Percentiles rank a stretch among this genome's conserved stretches.
Conservation (phyloP, 202 grass and related monocot species). For the Schoenoplectus triqueter region DNA sequence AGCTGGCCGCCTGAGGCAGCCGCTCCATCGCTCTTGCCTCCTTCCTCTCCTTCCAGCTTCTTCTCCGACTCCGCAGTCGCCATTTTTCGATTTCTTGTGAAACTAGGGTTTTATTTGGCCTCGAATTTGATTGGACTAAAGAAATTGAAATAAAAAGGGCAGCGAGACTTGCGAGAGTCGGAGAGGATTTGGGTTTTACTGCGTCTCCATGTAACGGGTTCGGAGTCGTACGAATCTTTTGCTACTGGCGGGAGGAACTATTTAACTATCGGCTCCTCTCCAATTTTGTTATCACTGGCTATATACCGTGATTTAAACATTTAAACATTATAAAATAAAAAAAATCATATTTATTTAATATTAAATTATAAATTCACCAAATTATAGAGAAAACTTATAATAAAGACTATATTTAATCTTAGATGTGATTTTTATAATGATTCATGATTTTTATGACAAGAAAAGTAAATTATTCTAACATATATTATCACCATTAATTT, state of each 20-base stretch:
- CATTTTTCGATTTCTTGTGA: slow-evolving; percentile 9
- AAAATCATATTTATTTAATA: too few relatives aligned
- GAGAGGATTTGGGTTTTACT: slow-evolving; percentile 16
- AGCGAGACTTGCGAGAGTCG: background rate
- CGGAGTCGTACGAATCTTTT: background rate
- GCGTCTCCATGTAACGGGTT: slow-evolving; percentile 6
- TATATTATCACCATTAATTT: too few relatives aligned
- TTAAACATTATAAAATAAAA: too few relatives aligned
- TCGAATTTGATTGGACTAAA: slow-evolving; percentile 20
- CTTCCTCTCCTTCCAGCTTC: slow-evolving; percentile 39
- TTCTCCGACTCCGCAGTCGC: slow-evolving; percentile 46
- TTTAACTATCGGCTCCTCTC: slow-evolving; percentile 19
- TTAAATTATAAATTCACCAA: too few relatives aligned
- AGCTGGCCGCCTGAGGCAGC: slow-evolving; percentile 58
- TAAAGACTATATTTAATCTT: too few relatives aligned
- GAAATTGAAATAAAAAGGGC: slow-evolving; percentile 22
- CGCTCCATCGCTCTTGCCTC: background rate
- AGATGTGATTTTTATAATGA: too few relatives aligned
- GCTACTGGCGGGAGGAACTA: slow-evolving; percentile 35
- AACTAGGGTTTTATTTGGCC: slow-evolving; percentile 31
- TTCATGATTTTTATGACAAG: too few relatives aligned
- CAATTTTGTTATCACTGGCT: background rate
- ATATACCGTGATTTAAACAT: too few relatives aligned
- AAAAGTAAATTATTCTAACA: too few relatives aligned
- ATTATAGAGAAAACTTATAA: too few relatives aligned